A percentile compares a stretch with the other conserved stretches of the same genome.
Evolutionary conservation across 441 rosid genomes (phyloP).

Genomic region (Euphorbia corollata): DNA sequence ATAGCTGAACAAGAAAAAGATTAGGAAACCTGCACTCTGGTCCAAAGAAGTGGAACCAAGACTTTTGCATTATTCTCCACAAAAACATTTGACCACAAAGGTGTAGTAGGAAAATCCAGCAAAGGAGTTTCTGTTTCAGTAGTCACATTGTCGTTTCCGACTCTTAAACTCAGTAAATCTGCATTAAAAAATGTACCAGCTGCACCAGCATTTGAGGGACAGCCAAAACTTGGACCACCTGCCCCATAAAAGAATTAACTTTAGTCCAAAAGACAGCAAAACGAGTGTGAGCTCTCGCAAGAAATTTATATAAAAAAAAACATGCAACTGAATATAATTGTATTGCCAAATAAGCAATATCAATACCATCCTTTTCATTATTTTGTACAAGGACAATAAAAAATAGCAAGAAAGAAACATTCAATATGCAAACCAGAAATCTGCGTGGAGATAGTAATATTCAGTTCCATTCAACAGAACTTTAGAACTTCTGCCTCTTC

Average conservation of each 20-base stretch:
- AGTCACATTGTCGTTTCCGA: conserved; percentile 72
- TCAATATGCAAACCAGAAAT: not conserved
- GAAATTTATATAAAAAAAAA: conserved; percentile 4
- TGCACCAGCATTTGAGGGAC: conserved; percentile 88
- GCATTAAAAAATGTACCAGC: conserved; percentile 96
- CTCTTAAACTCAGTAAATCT: conserved; percentile 74
- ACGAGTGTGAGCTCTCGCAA: conserved; percentile 4
- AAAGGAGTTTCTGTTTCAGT: conserved; percentile 95
- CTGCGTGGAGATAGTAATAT: not conserved
- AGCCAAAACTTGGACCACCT: conserved; percentile 87
- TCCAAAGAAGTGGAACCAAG: conserved; percentile 92
- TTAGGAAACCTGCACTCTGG: conserved; percentile 79
- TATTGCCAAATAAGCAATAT: not conserved
- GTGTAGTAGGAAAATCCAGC: conserved; percentile 83
- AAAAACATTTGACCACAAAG: conserved; percentile 82
- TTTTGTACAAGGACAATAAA: not conserved
- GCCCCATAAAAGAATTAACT: conserved; percentile 25
- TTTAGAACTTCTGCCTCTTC: no score
- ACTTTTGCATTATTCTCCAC: conserved; percentile 92
- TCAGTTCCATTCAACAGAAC: conserved; percentile 4
- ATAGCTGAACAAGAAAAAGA: conserved; percentile 12
- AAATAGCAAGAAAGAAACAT: not conserved
- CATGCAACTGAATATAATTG: not conserved
- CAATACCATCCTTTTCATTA: not conserved
- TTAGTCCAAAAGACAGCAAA: conserved; percentile 10